Evolutionary conservation across 768 basidiomycete species (phyloP).

Genomic region (Wakefieldia striispora): DNA sequence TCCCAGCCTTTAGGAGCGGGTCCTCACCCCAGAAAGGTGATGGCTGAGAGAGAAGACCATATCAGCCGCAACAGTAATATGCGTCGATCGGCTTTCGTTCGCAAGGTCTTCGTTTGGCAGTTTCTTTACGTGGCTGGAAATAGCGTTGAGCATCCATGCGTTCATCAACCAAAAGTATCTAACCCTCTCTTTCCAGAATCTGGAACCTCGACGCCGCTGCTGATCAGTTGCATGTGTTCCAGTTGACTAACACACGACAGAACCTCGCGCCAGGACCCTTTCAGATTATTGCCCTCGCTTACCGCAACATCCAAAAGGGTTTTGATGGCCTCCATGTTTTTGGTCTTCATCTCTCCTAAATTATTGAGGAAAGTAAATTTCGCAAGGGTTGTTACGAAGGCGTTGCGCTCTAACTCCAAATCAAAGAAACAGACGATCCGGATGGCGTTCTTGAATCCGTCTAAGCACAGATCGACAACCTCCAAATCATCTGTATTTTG

Average conservation of each 20-base stretch:
- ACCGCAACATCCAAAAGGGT: conserved; percentile 91
- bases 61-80: conserved; percentile 97
- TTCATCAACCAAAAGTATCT: conserved; percentile 24
- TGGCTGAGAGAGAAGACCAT: conserved; percentile 99
- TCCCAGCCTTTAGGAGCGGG: neutral
- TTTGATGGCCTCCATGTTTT: conserved; percentile 99
- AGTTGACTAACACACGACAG: conserved; percentile 96
- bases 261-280: conserved; percentile 95
- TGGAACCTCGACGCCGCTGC: conserved; percentile 81
- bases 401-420: conserved; percentile 95
- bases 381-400: conserved; percentile 92
- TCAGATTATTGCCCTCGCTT: conserved; percentile 94
- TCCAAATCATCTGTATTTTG: conserved; percentile 96
- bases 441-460: conserved; percentile 97
- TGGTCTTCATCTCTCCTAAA: conserved; percentile 96
- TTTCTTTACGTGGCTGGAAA: conserved; percentile 47
- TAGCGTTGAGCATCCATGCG: conserved; percentile 4
- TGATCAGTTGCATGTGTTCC: conserved; percentile 98
- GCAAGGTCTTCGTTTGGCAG: conserved; percentile 90
- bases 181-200: conserved; percentile 82
- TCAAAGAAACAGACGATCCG: conserved; percentile 97
- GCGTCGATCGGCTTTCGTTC: conserved; percentile 94
- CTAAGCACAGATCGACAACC: conserved; percentile 85
- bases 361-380: conserved; percentile 99
- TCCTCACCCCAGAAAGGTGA: conserved; percentile 88